These are phyloP conservation scores for Suillus cothurnatus DNA, from an alignment of 768 basidiomycete species.

Conservation along the genomic window DNA sequence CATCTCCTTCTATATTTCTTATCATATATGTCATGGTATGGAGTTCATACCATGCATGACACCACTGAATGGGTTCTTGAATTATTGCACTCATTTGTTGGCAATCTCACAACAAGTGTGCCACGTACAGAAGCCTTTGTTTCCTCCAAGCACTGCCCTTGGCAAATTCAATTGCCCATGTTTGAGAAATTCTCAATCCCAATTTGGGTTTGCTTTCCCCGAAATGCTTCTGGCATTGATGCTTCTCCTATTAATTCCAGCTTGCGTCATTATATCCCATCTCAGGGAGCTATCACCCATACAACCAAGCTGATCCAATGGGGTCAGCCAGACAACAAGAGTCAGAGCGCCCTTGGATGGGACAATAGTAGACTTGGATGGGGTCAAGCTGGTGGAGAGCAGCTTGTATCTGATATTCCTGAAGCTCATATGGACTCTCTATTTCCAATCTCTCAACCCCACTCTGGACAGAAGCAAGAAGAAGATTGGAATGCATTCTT, in stretches of 20 bases:
- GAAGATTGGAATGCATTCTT: neutral
- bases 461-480: neutral
- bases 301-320: neutral
- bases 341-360: neutral
- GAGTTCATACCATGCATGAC: too few species aligned
- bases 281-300: neutral
- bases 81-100: neutral
- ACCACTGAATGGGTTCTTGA: constrained; percentile 3
- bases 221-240: neutral
- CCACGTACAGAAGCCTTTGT: neutral
- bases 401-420: neutral
- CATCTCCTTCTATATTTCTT: too few species aligned
- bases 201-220: neutral
- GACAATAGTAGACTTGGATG: neutral
- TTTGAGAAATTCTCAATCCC: neutral
- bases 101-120: neutral
- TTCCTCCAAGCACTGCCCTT: neutral
- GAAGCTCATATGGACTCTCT: neutral
- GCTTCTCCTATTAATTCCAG: neutral
- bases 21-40: too few species aligned
- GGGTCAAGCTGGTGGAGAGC: neutral
- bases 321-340: neutral
- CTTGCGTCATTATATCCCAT: neutral
- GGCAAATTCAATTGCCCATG: neutral
- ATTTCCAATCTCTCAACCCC: neutral